phyloP scores from a whole-genome alignment of 305 asterid genomes.

The Solanum hybrid region DNA sequence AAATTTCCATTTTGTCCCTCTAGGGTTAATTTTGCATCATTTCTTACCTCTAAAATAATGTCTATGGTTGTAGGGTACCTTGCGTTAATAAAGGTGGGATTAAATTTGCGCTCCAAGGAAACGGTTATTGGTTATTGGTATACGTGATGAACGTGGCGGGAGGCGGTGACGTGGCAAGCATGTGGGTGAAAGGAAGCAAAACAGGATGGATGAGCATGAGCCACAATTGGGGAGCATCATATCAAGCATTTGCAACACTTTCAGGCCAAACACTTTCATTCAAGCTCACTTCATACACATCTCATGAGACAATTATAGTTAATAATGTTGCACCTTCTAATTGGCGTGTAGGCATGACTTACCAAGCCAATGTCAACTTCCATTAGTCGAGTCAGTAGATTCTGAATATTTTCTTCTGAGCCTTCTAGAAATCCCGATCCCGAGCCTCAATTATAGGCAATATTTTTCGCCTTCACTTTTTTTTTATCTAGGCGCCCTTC shows the following conservation, averaged over 20 bases:
- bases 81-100: slow-evolving; percentile 52
- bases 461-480: not conserved
- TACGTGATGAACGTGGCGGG: slow-evolving; percentile 80
- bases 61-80: slow-evolving; percentile 35
- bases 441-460: not conserved
- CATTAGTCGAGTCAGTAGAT: slow-evolving; percentile 10
- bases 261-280: slow-evolving; percentile 78
- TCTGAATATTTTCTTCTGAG: not conserved
- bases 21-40: not conserved
- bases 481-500: not conserved
- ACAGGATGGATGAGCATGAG: slow-evolving; percentile 86
- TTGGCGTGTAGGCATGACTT: slow-evolving; percentile 73
- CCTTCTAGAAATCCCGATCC: not conserved
- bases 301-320: slow-evolving; percentile 47
- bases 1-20: not conserved
- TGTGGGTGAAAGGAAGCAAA: slow-evolving; percentile 73
- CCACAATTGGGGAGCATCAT: slow-evolving; percentile 96
- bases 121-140: slow-evolving; percentile 77
- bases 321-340: slow-evolving; percentile 66
- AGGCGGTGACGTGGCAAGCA: slow-evolving; percentile 50
- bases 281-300: slow-evolving; percentile 58
- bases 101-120: slow-evolving; percentile 57
- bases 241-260: slow-evolving; percentile 69
- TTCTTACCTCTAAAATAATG: not conserved
- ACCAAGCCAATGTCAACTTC: slow-evolving; percentile 43